Base-by-base conservation (phyloP, 306 rosid species). In the Sesbania bispinosa region DNA sequence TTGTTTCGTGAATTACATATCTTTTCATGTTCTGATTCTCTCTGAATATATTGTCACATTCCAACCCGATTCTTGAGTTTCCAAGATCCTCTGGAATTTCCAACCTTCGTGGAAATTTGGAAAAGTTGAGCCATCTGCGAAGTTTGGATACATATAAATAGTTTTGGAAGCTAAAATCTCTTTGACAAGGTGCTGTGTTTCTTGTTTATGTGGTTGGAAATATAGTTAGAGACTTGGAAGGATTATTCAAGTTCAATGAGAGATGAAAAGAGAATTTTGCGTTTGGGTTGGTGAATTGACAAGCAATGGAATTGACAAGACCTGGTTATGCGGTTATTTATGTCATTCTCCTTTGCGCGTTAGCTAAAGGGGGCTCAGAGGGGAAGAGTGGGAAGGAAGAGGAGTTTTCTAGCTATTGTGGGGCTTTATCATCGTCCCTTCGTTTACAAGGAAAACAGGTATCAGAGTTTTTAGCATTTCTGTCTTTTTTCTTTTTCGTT, bases 261-360 rank as follows among this genome's bases (percentile, higher is more conserved):
- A 93, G 73, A 93, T 88, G 96, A 90, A 55, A 46, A 45, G 41
- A 7, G 79, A 79, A 46, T 51, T 53, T 1, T 14, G 10, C 54
- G 46, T 46, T 67, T 67, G 79, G 59, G 35, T 67, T 73, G 79
- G 46, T 79, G 72, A 79, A 29, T 47, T 66, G 57, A 39, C 6
- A 41, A 82, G 75, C 53, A 72, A 88, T 88, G 90, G 91, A 80
- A 77, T 77, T 86, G 82, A 79, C 79, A 83, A 86, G 83, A 78
- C 85, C 75, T 11, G 47, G 84, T 41, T 80, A 68, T 75, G 84
- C 84, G 33, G 84, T 83, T 67, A 32, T 81, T 71, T 86, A 87
- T 20, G 84, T 79, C 75, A 85, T 82, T 77, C 81, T 94, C 58
- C 88, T 91, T 67, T 87, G 85, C 67, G 91, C 89, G 13, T 77